These are phyloP conservation scores for Euphorbia pulcherrima DNA, from an alignment of 345 rosid species.

Conservation along the genomic window DNA sequence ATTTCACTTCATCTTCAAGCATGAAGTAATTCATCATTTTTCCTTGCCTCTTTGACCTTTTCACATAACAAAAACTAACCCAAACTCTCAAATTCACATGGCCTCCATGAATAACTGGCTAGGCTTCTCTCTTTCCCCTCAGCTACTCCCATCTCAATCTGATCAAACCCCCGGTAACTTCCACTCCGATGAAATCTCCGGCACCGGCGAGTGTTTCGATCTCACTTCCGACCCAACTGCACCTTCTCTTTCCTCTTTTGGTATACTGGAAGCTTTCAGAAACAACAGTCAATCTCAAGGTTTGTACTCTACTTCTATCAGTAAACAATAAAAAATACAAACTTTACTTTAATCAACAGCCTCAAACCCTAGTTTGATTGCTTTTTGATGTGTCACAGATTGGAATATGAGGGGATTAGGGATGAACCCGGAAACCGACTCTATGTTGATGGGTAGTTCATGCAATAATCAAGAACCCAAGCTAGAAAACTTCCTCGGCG, in stretches of 20 bases:
- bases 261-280: conserved; percentile 58
- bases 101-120: conserved; percentile 31
- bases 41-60: neutral
- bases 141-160: conserved; percentile 17
- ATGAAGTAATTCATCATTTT: conserved; percentile 12
- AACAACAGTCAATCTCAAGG: conserved; percentile 67
- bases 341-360: neutral
- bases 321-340: too few species aligned
- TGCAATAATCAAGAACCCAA: conserved; percentile 24
- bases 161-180: conserved; percentile 15
- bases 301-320: conserved; percentile 14
- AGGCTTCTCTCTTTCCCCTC: conserved; percentile 28
- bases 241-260: conserved; percentile 45
- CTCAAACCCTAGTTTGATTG: conserved; percentile 24
- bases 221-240: conserved; percentile 38
- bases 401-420: conserved; percentile 43
- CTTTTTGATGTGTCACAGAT: conserved; percentile 10
- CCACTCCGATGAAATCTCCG: conserved; percentile 21
- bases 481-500: conserved; percentile 28
- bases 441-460: conserved; percentile 23
- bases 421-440: conserved; percentile 23
- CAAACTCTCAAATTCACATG: neutral
- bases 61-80: neutral
- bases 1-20: conserved; percentile 20
- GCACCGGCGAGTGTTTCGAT: conserved; percentile 47